Evolutionary conservation across 1,139 yeast species (phyloP), one percentile per base, ranked within the genome.

Genomic region (Hemisphaericaspora xylanilytica): DNA sequence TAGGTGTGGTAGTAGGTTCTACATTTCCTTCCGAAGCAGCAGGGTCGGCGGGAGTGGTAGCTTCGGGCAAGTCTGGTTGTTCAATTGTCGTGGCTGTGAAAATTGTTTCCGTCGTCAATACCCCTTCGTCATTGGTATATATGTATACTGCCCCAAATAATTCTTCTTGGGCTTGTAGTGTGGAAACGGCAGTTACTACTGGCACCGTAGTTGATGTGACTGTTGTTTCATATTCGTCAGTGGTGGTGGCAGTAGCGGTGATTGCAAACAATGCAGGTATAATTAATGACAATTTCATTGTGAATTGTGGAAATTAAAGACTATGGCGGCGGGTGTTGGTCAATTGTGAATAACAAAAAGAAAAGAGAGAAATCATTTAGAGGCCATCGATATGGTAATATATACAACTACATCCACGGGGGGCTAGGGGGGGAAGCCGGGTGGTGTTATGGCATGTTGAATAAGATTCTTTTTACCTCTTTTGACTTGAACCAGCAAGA

Each of bases 141-240:
- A 67, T 49, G 46, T 67, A 69, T 20, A 51, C 66, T 5, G 71
- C 63, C 36, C 62, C 68, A 33, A 50, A 62, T 28, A 67, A 51
- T 27, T 58, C 53, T 38, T 56, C 71, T 24, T 55, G 47, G 27
- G 48, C 52, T 4, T 56, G 59, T 2, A 57, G 56, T 3, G 67
- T 58, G 15, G 63, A 56, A 29, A 68, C 63, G 14, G 55, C 50
- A 6, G 69, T 63, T 13, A 58, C 53, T 3, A 56, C 53, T 11
- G 71, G 67, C 12, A 68, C 63, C 18, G 59, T 52, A 7, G 63
- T 59, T 9, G 57, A 53, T 21, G 59, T 53, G 28, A 58, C 49
- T 33, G 63, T 57, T 5, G 51, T 44, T 10, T 51, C 59, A 34
- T 41, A 46, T 7, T 46, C 49, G 31, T 47, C 54, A 13, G 42